Evolutionary conservation across 2,329 filamentous ascomycete species (phyloP).

Genomic region (Phialemoniopsis sp.): DNA sequence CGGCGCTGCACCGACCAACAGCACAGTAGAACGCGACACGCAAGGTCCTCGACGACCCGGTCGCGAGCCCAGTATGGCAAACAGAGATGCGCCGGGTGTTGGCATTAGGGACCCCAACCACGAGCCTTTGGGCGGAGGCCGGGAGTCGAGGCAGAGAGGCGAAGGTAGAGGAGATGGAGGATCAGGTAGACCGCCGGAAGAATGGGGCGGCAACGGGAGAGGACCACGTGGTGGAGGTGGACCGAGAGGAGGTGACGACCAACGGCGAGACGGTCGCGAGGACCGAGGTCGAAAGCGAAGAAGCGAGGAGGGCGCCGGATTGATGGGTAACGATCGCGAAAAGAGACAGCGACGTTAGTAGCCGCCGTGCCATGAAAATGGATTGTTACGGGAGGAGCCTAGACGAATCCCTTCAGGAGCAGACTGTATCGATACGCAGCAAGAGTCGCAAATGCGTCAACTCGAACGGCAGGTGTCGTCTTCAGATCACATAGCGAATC

Average conservation of each 20-base stretch:
- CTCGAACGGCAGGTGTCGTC: too few relatives aligned
- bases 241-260: constrained; percentile 17
- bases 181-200: constrained; percentile 23
- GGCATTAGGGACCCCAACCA: constrained; percentile 13
- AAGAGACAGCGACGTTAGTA: constrained; percentile 49
- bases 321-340: constrained; percentile 42
- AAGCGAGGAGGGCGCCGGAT: constrained; percentile 47
- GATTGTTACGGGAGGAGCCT: too few relatives aligned
- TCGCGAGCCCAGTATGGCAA: constrained; percentile 15
- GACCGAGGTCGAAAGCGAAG: constrained; percentile 36
- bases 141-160: constrained; percentile 22
- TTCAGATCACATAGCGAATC: too few relatives aligned
- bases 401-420: too few relatives aligned
- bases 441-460: too few relatives aligned
- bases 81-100: constrained; percentile 10
- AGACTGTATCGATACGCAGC: too few relatives aligned
- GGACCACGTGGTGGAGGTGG: constrained; percentile 22
- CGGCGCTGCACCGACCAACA: constrained; percentile 7
- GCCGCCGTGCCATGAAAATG: constrained; percentile 2
- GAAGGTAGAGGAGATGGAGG: constrained; percentile 22
- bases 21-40: background rate
- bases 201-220: constrained; percentile 27
- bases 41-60: constrained; percentile 17
- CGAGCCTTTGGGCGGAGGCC: constrained; percentile 17
- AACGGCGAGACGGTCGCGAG: constrained; percentile 25